A percentile compares a stretch with the other conserved stretches of the same genome.
phyloP scores from a whole-genome alignment of 352 stramenopile species.

The Phytopythium chamaehyphon region DNA sequence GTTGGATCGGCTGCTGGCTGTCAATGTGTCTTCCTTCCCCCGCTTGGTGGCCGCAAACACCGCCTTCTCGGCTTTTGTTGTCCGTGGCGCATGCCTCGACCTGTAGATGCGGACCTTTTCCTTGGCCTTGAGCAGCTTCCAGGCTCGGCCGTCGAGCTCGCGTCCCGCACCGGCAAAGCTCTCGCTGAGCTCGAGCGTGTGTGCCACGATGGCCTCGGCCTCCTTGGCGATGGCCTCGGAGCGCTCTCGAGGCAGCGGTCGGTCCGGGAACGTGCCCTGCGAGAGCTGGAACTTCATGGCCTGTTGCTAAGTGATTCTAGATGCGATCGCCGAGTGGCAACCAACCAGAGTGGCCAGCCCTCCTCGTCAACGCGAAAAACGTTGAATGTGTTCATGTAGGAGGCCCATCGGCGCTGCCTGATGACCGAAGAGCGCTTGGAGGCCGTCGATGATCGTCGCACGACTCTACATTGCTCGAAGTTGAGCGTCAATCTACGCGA shows the following conservation, averaged over 20 bases:
- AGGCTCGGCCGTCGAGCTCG: conserved; percentile 28
- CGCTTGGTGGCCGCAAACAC: neutral
- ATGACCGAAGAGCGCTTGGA: too few species aligned
- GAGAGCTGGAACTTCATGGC: conserved; percentile 33
- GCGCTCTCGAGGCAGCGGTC: conserved; percentile 20
- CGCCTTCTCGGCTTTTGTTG: neutral
- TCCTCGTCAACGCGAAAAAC: too few species aligned
- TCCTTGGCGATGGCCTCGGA: conserved; percentile 18
- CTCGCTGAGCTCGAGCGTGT: conserved; percentile 28
- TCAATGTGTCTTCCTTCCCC: neutral
- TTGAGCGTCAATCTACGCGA: too few species aligned
- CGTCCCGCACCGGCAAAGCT: conserved; percentile 23
- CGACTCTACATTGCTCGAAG: too few species aligned
- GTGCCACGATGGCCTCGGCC: conserved; percentile 24
- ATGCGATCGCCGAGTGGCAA: too few species aligned
- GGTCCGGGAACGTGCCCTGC: conserved; percentile 22
- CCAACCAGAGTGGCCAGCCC: too few species aligned
- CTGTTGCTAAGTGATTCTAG: too few species aligned
- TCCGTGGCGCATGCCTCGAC: conserved; percentile 13
- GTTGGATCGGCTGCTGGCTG: neutral
- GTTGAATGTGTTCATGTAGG: too few species aligned
- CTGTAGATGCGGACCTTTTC: conserved; percentile 33
- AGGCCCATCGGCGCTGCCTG: too few species aligned
- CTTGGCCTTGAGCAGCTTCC: conserved; percentile 38
- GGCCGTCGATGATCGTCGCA: too few species aligned